These are phyloP conservation scores for Paecilomyces sp. DNA, from an alignment of 2,329 filamentous ascomycete genomes.

Conservation along the genomic window DNA sequence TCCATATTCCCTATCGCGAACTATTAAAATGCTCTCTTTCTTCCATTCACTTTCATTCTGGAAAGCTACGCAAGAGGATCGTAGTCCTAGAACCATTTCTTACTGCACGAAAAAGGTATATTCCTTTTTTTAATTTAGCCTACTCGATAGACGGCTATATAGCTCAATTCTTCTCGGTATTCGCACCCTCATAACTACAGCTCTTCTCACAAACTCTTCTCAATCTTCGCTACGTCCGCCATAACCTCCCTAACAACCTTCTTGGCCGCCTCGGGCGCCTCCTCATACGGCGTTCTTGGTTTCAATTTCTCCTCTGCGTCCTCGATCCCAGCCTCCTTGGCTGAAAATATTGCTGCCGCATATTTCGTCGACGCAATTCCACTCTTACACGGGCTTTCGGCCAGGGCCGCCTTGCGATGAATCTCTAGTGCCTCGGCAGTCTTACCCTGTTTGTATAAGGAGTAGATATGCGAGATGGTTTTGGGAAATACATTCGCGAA, in stretches of 20 bases:
- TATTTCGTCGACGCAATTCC: conserved; percentile 65
- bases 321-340: conserved; percentile 52
- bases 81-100: too few species aligned
- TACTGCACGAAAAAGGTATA: too few species aligned
- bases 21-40: too few species aligned
- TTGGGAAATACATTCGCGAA: conserved; percentile 54
- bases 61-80: too few species aligned
- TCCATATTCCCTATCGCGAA: too few species aligned
- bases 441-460: conserved; percentile 54
- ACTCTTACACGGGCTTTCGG: conserved; percentile 58
- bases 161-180: not conserved
- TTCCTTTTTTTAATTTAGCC: too few species aligned
- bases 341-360: conserved; percentile 55
- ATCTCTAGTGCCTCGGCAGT: conserved; percentile 52
- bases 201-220: conserved; percentile 18
- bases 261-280: conserved; percentile 37
- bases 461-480: conserved; percentile 52
- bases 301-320: conserved; percentile 51
- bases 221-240: conserved; percentile 34
- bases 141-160: too few species aligned
- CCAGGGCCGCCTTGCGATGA: conserved; percentile 56
- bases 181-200: not conserved
- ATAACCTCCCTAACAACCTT: conserved; percentile 35
- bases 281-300: conserved; percentile 57
- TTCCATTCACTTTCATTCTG: too few species aligned